These are phyloP conservation scores for Musa balbisiana DNA, from an alignment of 202 grass and related monocot species.

Conservation along the genomic window DNA sequence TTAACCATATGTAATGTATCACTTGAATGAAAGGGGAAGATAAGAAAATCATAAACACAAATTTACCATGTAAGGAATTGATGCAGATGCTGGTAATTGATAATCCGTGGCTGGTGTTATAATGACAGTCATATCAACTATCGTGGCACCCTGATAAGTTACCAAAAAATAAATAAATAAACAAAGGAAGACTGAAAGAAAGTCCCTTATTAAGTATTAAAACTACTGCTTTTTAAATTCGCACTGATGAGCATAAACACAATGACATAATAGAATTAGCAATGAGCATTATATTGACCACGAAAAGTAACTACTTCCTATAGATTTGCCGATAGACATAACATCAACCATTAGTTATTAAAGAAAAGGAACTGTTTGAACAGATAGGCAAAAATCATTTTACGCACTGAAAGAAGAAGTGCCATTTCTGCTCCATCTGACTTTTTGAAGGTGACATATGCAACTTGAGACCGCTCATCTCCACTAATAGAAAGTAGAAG, in stretches of 20 bases:
- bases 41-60: background rate
- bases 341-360: background rate
- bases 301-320: no score
- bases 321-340: background rate
- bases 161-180: background rate
- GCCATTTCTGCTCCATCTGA: slow-evolving; percentile 4
- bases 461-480: slow-evolving; percentile 60
- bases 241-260: background rate
- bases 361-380: background rate
- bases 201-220: background rate
- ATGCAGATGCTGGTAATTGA: slow-evolving; percentile 51
- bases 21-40: slow-evolving; percentile 4
- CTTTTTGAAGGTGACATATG: slow-evolving; percentile 15
- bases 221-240: background rate
- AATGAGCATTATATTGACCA: no score
- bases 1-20: slow-evolving; percentile 7
- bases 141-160: slow-evolving; percentile 63
- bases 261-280: background rate
- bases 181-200: background rate
- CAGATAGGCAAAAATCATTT: background rate
- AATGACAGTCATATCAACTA: slow-evolving; percentile 86
- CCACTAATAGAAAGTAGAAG: slow-evolving; percentile 34
- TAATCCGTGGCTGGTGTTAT: slow-evolving; percentile 57
- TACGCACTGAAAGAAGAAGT: slow-evolving; percentile 79
- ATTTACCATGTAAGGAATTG: slow-evolving; percentile 44